A percentile compares a stretch with the other conserved stretches of the same genome.
phyloP scores from a whole-genome alignment of 176 grass and related monocot genomes.

The Triticum urartu region DNA sequence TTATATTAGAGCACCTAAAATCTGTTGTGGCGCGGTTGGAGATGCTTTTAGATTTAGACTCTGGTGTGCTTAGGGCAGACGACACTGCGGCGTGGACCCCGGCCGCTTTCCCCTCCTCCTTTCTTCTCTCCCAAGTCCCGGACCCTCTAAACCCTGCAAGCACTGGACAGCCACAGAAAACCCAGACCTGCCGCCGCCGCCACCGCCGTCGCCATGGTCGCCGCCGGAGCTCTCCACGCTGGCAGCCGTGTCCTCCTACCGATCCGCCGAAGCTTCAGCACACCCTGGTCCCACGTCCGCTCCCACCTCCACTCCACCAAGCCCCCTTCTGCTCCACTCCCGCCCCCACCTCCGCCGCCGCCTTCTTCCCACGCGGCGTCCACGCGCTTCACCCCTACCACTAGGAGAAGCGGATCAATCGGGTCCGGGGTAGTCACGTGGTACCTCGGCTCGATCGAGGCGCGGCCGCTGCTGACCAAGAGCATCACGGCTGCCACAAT shows the following conservation, averaged over 20 bases:
- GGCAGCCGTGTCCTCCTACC: slow-evolving; percentile 39
- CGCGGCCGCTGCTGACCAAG: slow-evolving; percentile 78
- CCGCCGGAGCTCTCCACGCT: slow-evolving; percentile 32
- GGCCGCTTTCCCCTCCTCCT: background rate
- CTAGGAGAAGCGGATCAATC: background rate
- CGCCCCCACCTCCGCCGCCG: slow-evolving; percentile 25
- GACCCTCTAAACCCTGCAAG: slow-evolving; percentile 17
- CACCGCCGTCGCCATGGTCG: slow-evolving; percentile 34
- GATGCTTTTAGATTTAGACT: too few relatives aligned
- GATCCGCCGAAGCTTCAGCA: slow-evolving; percentile 17
- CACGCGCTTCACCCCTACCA: background rate
- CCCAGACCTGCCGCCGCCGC: background rate
- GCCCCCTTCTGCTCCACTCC: slow-evolving; percentile 2
- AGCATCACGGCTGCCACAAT: slow-evolving; percentile 84
- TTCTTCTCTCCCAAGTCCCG: background rate
- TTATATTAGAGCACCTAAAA: too few relatives aligned
- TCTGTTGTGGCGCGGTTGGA: too few relatives aligned
- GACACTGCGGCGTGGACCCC: slow-evolving; percentile 8
- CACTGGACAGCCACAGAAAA: background rate
- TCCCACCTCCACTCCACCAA: slow-evolving; percentile 54
- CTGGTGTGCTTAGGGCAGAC: background rate
- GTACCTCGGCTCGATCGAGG: slow-evolving; percentile 73
- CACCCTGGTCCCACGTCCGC: slow-evolving; percentile 37
- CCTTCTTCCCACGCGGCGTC: background rate
- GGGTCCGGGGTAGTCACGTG: slow-evolving; percentile 48